phyloP scores from a whole-genome alignment of 768 basidiomycete species.

The Myochromella boudieri region DNA sequence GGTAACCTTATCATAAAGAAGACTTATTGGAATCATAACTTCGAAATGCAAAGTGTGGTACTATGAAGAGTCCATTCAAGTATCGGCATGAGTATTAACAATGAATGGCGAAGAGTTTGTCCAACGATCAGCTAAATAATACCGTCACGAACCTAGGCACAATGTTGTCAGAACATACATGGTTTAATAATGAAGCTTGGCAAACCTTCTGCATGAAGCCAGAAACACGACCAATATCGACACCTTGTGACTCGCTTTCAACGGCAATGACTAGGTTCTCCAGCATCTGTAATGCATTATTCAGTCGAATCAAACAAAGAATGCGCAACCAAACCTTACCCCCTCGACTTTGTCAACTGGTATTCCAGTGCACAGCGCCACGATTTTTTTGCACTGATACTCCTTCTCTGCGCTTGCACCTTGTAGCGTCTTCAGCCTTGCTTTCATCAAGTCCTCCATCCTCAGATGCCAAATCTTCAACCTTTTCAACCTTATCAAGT shows the following conservation, averaged over 20 bases:
- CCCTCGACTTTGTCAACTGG: conserved; percentile 87
- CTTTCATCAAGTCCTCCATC: conserved; percentile 71
- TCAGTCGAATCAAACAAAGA: background rate
- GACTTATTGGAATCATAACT: conserved; percentile 10
- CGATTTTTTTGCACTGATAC: conserved; percentile 88
- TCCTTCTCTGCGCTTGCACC: conserved; percentile 87
- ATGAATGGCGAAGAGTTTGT: conserved; percentile 14
- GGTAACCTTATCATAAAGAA: background rate
- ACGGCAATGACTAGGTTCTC: conserved; percentile 84
- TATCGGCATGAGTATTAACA: too few relatives aligned
- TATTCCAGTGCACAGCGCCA: conserved; percentile 85
- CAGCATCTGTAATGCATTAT: conserved; percentile 58
- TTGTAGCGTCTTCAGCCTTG: conserved; percentile 66
- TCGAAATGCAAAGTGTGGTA: conserved; percentile 25
- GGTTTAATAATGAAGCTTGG: background rate
- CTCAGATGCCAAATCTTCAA: conserved; percentile 83
- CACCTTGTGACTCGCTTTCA: conserved; percentile 81
- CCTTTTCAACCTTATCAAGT: conserved; percentile 70
- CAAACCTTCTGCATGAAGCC: conserved; percentile 89
- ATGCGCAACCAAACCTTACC: conserved; percentile 44
- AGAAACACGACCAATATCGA: conserved; percentile 83
- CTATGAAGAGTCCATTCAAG: too few relatives aligned
- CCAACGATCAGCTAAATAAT: conserved; percentile 41
- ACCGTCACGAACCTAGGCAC: conserved; percentile 59
- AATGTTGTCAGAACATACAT: background rate